Conservation (phyloP, 176 grass and related monocot species). For the Tillandsia fasciculata region DNA sequence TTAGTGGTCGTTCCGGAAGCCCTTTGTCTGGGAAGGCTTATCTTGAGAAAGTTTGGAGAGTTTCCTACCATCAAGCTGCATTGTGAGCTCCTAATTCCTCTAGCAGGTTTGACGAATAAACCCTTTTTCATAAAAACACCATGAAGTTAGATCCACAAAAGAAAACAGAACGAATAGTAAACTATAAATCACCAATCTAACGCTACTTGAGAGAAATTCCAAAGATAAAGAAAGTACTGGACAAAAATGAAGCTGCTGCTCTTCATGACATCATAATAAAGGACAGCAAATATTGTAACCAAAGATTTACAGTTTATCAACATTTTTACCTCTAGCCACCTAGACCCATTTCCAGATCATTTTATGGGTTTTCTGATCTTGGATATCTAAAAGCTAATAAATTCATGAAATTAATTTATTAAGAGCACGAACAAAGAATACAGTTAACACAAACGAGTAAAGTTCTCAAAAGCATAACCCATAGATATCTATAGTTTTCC, state of each 20-base stretch:
- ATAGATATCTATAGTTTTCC: no score
- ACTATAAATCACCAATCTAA: not conserved
- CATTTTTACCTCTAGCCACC: no score
- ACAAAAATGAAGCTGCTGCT: not conserved
- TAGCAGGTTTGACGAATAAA: conserved; percentile 13
- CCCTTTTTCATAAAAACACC: conserved; percentile 19
- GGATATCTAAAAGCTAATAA: no score
- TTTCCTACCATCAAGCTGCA: conserved; percentile 27
- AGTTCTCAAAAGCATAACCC: no score
- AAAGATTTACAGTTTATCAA: no score
- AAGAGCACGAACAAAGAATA: no score
- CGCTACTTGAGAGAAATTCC: not conserved
- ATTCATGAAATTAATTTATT: no score
- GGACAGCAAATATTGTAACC: no score
- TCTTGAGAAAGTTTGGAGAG: conserved; percentile 22
- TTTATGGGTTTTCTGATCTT: no score
- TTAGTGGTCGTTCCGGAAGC: conserved; percentile 1
- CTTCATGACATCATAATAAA: no score
- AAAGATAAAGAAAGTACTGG: not conserved
- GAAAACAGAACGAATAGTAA: not conserved
- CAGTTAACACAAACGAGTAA: no score
- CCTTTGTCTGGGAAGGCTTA: conserved; percentile 11
- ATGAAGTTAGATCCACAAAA: not conserved
- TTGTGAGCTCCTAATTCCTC: conserved; percentile 36
- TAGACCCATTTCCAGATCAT: no score